Percentiles rank a stretch among this genome's conserved stretches.
These are phyloP conservation scores for Sedum album DNA, from an alignment of 164 flowering plant genomes.

Conservation along the genomic window DNA sequence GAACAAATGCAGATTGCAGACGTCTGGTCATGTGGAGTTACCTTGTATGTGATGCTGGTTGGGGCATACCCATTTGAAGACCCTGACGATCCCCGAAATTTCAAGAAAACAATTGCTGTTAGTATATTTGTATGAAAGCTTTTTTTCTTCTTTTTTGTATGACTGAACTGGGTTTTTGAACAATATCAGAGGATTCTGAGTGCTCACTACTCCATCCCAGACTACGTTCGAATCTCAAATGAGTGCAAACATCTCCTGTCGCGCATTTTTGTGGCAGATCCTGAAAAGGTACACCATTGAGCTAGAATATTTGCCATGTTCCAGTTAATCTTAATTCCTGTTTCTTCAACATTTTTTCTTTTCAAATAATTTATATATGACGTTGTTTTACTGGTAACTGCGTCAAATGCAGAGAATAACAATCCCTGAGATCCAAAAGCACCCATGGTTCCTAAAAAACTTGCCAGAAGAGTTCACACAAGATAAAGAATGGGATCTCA, in stretches of 20 bases:
- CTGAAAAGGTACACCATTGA: conserved; percentile 39
- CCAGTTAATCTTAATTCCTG: not conserved
- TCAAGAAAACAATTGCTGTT: conserved; percentile 6
- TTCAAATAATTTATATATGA: not conserved
- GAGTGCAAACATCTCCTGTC: conserved; percentile 58
- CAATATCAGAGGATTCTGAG: conserved; percentile 48
- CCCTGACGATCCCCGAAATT: conserved; percentile 7
- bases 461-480: conserved; percentile 38
- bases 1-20: conserved; percentile 4
- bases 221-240: conserved; percentile 39
- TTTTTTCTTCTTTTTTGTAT: not conserved
- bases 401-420: conserved; percentile 46
- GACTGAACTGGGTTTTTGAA: not conserved
- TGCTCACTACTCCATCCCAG: conserved; percentile 53
- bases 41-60: conserved; percentile 10
- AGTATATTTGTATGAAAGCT: not conserved
- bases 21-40: conserved; percentile 6
- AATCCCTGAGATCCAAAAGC: conserved; percentile 46
- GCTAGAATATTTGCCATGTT: not conserved
- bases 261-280: conserved; percentile 50
- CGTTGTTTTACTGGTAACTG: too few species aligned
- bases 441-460: conserved; percentile 56
- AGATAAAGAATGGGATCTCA: conserved; percentile 20
- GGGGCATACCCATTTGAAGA: conserved; percentile 10
- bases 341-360: not conserved